Base-by-base conservation (phyloP, 164 flowering plant species). In the Hamamelis virginiana region DNA sequence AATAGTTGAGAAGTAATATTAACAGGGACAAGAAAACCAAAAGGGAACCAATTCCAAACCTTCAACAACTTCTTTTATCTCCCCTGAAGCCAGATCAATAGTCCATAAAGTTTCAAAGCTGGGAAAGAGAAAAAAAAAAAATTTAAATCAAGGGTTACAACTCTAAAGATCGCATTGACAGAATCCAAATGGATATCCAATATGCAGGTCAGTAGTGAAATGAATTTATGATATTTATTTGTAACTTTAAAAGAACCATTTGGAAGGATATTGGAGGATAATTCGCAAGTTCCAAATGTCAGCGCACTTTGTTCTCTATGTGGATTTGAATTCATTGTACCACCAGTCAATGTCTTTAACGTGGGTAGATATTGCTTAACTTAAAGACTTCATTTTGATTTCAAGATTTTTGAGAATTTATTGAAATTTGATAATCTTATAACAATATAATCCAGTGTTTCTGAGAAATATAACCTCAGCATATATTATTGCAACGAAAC, bases 51-150 rank as follows among this genome's bases (percentile, higher is more conserved):
- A 62, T 59, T 18, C 43, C 64, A 57, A 77, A 91, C 98, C 98
- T 87, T 74, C 77, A 64, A 88, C 72, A 50, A 75, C 74, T 71
- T 87, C 86, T 72, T 77, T 77, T 58, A 91, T 85, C 75, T 83
- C 65, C 59, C 91, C 87, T 50, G 89, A 80, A 59, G 71, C 69
- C 59, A 82, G 48, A 81, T 86, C 86, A 83, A 94, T 70, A 53
- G 80, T 74, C 97, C 98, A 94, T 45, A 90, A 70, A 28, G 80
- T 83, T 53, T 80, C 82, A 74, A 90, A 86, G 75, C 98, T 94
- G 86, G 72, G 80, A 52, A 78, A 10, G 26, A 21, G 26, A 33
- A n/a, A 5, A 59, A 56, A 44, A n/a, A 22, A 48, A 45, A 1
- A 21, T 9, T n/a, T n/a, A n/a, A n/a, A n/a, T n/a, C 27, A 19